phyloP scores from a whole-genome alignment of 2,329 filamentous ascomycete genomes.

The Fusarium camptoceras region DNA sequence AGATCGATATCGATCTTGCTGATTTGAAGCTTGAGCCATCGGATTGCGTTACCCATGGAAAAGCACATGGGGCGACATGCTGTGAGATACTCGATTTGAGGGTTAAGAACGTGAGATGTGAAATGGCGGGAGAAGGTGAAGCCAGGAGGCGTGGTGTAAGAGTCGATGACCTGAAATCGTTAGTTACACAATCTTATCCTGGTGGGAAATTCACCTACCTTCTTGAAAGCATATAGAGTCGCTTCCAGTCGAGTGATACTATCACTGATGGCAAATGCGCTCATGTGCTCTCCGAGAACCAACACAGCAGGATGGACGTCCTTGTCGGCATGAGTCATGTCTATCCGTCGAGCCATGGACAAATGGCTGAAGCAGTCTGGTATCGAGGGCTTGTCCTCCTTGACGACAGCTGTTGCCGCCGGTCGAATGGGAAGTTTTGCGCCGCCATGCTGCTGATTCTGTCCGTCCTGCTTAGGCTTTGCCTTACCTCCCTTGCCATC shows the following conservation, averaged over 20 bases:
- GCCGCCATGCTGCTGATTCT: slow-evolving; percentile 48
- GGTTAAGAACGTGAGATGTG: slow-evolving; percentile 88
- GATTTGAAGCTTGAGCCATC: slow-evolving; percentile 93
- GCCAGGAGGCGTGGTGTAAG: slow-evolving; percentile 89
- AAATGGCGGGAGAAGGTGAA: slow-evolving; percentile 91
- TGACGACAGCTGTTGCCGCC: slow-evolving; percentile 53
- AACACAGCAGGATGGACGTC: slow-evolving; percentile 88
- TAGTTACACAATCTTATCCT: slow-evolving; percentile 14
- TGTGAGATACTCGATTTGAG: slow-evolving; percentile 94
- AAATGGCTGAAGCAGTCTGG: slow-evolving; percentile 85
- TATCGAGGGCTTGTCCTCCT: slow-evolving; percentile 69
- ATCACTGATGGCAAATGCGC: slow-evolving; percentile 87
- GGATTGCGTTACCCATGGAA: slow-evolving; percentile 96
- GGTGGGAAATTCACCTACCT: slow-evolving; percentile 61
- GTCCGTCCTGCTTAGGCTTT: slow-evolving; percentile 61
- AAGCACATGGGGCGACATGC: slow-evolving; percentile 96
- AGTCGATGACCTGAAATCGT: slow-evolving; percentile 78
- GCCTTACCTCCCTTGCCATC: slow-evolving; percentile 61
- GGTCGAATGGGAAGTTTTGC: slow-evolving; percentile 52
- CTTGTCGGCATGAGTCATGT: slow-evolving; percentile 71
- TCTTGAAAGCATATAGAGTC: slow-evolving; percentile 89
- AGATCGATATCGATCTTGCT: slow-evolving; percentile 89
- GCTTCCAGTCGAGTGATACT: slow-evolving; percentile 89
- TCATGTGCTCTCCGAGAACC: slow-evolving; percentile 89
- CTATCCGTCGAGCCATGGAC: slow-evolving; percentile 72